Base-by-base conservation (phyloP, 805 yeast species). In the Vanderwaltozyma verrucispora region DNA sequence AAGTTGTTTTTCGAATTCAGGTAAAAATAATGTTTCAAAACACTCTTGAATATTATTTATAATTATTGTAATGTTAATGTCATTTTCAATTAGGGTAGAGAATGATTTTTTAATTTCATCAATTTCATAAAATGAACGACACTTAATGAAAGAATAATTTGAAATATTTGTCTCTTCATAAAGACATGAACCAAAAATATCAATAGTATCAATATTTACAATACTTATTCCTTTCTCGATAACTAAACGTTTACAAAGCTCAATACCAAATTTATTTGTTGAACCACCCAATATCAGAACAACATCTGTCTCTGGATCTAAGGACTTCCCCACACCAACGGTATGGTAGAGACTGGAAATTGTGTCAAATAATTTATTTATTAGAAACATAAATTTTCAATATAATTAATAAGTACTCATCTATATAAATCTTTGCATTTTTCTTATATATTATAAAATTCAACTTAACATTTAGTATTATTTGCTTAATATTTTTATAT, bases 201-300 rank as follows among this genome's bases (percentile, higher is more conserved):
- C 44, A 15, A 16, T 11, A 4, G 40, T 32, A 24, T 52, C 55
- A 13, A 52, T 26, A 31, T 50, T 47, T 3, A 52, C 43, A 1
- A 49, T 45, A n/a, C 11, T 14, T 35, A 28, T 4, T 36, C 35
- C 16, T 35, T 33, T 21, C 19, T 37, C 39, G 3, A 35, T 24
- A 2, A 40, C 36, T 14, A 52, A 33, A 5, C 31, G 17, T 9
- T 33, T 20, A 17, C 48, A 42, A 18, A 52, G 21, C 9, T 33
- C 37, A 10, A 21, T 36, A 2, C 56, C 56, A 30, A 47, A 39
- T 2, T 28, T 37, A 14, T 46, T 44, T 7, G 43, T 38, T 13
- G 51, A 43, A 3, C 55, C 56, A n/a, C 55, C 55, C 4, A 50
- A 28, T 10, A 52, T 38, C 8, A 50, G 24, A 3, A 49, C 42